Percentiles rank a stretch among this genome's conserved stretches.
phyloP scores from a whole-genome alignment of 768 basidiomycete species.

The Leccinum uliginosum region DNA sequence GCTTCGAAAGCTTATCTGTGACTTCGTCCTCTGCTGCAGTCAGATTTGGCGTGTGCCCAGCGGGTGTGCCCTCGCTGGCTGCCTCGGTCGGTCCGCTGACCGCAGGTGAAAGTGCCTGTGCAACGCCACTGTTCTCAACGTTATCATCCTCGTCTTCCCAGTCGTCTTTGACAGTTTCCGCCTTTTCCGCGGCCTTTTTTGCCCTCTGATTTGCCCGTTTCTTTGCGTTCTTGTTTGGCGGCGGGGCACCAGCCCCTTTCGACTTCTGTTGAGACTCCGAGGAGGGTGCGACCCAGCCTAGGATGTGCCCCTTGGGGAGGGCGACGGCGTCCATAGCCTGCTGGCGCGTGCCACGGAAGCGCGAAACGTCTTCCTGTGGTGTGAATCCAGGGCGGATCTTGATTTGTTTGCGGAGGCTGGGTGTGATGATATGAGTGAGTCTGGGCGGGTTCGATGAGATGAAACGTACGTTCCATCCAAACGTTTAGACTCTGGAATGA shows the following conservation, averaged over 20 bases:
- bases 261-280: constrained; percentile 34
- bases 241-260: constrained; percentile 28
- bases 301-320: constrained; percentile 74
- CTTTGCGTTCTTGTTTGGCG: constrained; percentile 76
- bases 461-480: constrained; percentile 74
- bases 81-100: background rate
- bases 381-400: constrained; percentile 92
- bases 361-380: constrained; percentile 89
- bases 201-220: constrained; percentile 78
- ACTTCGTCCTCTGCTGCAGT: constrained; percentile 32
- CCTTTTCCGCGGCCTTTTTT: constrained; percentile 54
- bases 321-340: constrained; percentile 61
- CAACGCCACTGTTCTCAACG: constrained; percentile 26
- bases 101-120: background rate
- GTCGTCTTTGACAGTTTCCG: constrained; percentile 59
- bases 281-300: constrained; percentile 74
- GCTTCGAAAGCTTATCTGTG: constrained; percentile 50
- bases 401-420: constrained; percentile 78
- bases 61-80: constrained; percentile 14
- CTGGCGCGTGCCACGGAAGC: constrained; percentile 77
- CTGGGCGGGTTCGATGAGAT: background rate
- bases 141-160: constrained; percentile 73
- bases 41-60: constrained; percentile 22
- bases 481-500: constrained; percentile 80
- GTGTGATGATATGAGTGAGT: constrained; percentile 6